phyloP scores from a whole-genome alignment of 1,284 basidiomycete species.

The Stereum hirsutum region DNA sequence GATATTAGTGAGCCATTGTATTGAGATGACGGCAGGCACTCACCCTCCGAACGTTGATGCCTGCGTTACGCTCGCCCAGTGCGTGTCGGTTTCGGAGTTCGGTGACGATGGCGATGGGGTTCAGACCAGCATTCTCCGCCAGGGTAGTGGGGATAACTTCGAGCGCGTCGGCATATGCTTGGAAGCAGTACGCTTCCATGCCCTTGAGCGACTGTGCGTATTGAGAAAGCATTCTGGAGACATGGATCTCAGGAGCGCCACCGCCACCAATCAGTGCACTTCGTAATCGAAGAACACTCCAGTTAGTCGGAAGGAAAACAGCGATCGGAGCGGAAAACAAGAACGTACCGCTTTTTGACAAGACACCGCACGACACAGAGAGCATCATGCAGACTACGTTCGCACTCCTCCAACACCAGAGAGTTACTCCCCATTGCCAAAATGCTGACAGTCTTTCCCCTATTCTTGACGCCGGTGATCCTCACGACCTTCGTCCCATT shows the following conservation, averaged over 20 bases:
- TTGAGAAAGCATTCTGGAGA: slow-evolving; percentile 89
- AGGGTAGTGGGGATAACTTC: slow-evolving; percentile 98
- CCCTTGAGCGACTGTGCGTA: slow-evolving; percentile 93
- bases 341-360: slow-evolving; percentile 88
- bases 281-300: slow-evolving; percentile 6
- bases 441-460: slow-evolving; percentile 91
- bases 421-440: slow-evolving; percentile 93
- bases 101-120: slow-evolving; percentile 97
- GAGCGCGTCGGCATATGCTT: slow-evolving; percentile 95
- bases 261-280: slow-evolving; percentile 96
- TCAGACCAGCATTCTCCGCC: slow-evolving; percentile 97
- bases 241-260: slow-evolving; percentile 97
- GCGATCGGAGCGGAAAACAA: slow-evolving; percentile 1
- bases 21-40: slow-evolving; percentile 11
- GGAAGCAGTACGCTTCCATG: slow-evolving; percentile 99
- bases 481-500: slow-evolving; percentile 90
- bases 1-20: slow-evolving; percentile 5
- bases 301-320: slow-evolving; percentile 1
- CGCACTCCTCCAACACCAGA: slow-evolving; percentile 94
- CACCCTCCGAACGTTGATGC: slow-evolving; percentile 97
- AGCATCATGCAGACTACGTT: slow-evolving; percentile 96
- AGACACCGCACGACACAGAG: slow-evolving; percentile 97
- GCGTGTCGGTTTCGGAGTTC: slow-evolving; percentile 97
- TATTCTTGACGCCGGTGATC: slow-evolving; percentile 93
- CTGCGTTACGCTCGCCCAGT: slow-evolving; percentile 88